Evolutionary conservation across 2,329 filamentous ascomycete species (phyloP), one percentile per base, ranked within the genome.

Genomic region (Pyricularia sp.): DNA sequence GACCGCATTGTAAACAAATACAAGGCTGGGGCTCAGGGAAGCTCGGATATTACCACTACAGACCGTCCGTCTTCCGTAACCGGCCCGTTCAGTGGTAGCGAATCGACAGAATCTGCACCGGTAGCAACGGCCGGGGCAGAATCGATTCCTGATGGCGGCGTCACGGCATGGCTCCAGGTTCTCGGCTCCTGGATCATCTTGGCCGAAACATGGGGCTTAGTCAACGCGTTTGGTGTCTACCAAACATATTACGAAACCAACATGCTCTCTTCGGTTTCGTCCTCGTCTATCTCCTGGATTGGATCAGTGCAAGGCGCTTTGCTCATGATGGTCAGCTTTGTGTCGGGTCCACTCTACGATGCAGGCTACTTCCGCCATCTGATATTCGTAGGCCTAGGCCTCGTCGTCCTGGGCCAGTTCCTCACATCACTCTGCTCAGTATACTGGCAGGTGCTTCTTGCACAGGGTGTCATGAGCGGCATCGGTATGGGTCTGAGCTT

Each of bases 231-330:
- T 68, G 82, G 81, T 50, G 80, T 81, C 1, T 84, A 79, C 73
- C 80, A 83, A 71, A 79, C 78, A 4, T 83, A 80, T 73, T 82
- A 82, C 71, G 77, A 80, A 71, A 74, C 75, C 1, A 73, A 73
- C 0, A 74, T 80, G 12, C 76, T 81, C 20, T 70, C 69, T 10
- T 64, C 70, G 17, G 72, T 73, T 23, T 77, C 77, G 0, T 73
- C 80, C 0, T 81, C 79, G 0, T 73, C 75, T 58, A 82, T 84
- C 61, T 81, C 81, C 4, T 82, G 81, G 81, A 81, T 83, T 69
- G 81, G 80, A 7, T 79, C 80, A 20, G 71, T 82, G 11, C 81
- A 83, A 70, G 75, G 75, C 7, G 79, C 79, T 55, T 75, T 82
- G 30, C 73, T 83, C 63, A 76, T 81, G 72, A 74, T 81, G 42